These are phyloP conservation scores for Echites panduratus DNA, from an alignment of 257 asterid species.

Conservation along the genomic window DNA sequence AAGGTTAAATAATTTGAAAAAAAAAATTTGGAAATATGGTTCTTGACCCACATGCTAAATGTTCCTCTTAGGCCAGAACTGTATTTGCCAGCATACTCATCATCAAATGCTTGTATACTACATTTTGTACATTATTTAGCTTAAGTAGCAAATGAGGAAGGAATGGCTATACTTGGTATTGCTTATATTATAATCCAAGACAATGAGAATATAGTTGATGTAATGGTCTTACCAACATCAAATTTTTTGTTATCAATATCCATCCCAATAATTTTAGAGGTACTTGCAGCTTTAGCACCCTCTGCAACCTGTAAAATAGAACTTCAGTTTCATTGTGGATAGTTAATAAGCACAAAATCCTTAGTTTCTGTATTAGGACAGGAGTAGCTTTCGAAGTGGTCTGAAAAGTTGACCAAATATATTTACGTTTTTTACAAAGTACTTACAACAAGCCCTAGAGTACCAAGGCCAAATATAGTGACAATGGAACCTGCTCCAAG, in stretches of 20 bases:
- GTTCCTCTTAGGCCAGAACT: too few relatives aligned
- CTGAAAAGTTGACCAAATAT: neutral
- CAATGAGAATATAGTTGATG: constrained; percentile 4
- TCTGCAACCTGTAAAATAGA: constrained; percentile 71
- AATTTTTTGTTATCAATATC: constrained; percentile 86
- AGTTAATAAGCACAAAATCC: neutral
- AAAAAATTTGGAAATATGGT: neutral
- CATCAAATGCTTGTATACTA: neutral
- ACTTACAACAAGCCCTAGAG: constrained; percentile 97
- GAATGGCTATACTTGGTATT: neutral
- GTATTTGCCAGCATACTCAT: neutral
- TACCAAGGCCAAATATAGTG: constrained; percentile 95
- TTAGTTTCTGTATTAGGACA: neutral
- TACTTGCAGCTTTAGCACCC: constrained; percentile 99
- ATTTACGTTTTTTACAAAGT: neutral
- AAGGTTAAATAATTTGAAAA: neutral
- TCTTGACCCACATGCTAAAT: neutral
- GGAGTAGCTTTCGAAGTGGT: neutral
- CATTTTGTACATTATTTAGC: neutral
- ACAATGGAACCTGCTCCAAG: constrained; percentile 88
- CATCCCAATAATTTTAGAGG: constrained; percentile 88
- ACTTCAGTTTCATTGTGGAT: neutral
- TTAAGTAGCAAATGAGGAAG: neutral
- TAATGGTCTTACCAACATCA: constrained; percentile 46
- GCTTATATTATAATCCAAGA: neutral